These are phyloP conservation scores for Cornus suecica DNA, from an alignment of 148 eudicot species.

Conservation along the genomic window DNA sequence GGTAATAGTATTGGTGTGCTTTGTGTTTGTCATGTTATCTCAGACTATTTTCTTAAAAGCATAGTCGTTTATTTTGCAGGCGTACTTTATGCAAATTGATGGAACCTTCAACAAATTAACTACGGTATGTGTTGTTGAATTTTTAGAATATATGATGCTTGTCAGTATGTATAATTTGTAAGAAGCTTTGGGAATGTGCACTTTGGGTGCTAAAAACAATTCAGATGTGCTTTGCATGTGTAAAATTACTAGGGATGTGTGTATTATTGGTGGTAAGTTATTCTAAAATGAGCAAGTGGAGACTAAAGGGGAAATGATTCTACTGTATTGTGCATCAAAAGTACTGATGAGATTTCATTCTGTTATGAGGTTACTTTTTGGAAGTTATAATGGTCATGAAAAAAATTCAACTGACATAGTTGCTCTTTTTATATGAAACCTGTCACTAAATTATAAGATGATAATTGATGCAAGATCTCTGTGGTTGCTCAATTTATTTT, in stretches of 20 bases:
- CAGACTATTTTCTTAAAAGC: conserved; percentile 11
- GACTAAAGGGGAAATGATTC: no score
- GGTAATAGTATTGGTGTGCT: conserved; percentile 28
- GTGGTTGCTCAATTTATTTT: no score
- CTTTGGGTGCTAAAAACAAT: neutral
- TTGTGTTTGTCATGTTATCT: neutral
- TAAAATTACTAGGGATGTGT: neutral
- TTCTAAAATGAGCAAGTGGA: neutral
- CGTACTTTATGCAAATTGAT: conserved; percentile 80
- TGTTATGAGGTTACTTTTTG: neutral
- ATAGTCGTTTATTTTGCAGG: conserved; percentile 39
- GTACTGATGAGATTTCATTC: no score
- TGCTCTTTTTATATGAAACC: no score
- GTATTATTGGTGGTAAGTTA: neutral
- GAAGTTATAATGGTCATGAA: neutral
- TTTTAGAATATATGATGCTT: neutral
- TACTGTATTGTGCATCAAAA: no score
- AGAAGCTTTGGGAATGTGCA: neutral
- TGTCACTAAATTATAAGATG: no score
- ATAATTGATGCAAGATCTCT: no score
- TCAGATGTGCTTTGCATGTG: neutral
- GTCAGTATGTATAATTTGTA: neutral
- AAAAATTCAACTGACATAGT: no score
- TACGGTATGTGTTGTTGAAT: conserved; percentile 37
- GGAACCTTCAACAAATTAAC: conserved; percentile 66